These are phyloP conservation scores for Dacryopinax primogenitus DNA, from an alignment of 768 basidiomycete species.

Conservation along the genomic window DNA sequence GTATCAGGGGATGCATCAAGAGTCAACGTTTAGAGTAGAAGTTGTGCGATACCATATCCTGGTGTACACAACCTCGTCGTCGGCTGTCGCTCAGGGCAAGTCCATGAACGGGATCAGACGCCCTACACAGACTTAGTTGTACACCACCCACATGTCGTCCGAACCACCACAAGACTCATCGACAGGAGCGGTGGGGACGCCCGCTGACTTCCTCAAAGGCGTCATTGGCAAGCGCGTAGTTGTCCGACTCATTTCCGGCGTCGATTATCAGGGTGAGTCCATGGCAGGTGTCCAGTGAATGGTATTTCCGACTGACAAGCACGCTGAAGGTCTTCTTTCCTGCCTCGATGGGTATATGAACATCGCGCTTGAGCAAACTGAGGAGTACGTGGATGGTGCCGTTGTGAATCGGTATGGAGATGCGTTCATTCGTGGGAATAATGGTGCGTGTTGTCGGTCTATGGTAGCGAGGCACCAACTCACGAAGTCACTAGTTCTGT, in stretches of 20 bases:
- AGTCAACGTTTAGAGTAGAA: no score
- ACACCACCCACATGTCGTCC: not conserved
- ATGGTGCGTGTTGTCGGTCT: constrained; percentile 40
- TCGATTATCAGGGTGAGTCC: constrained; percentile 76
- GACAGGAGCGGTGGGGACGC: constrained; percentile 51
- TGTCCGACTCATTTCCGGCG: constrained; percentile 79
- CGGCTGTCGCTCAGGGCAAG: not conserved
- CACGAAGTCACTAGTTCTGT: constrained; percentile 40
- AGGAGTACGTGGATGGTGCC: constrained; percentile 82
- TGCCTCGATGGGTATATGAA: constrained; percentile 99
- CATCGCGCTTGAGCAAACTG: constrained; percentile 92
- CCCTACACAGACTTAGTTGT: not conserved
- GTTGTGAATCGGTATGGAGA: constrained; percentile 87
- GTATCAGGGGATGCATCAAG: no score
- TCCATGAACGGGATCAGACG: not conserved
- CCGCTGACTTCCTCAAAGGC: constrained; percentile 85
- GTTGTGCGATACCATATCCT: no score
- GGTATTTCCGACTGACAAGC: constrained; percentile 6
- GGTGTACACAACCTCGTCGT: no score
- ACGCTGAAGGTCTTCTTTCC: constrained; percentile 61
- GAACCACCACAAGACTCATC: constrained; percentile 34
- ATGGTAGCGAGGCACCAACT: not conserved
- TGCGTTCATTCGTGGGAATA: constrained; percentile 89
- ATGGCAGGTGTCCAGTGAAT: not conserved
- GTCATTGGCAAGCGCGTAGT: constrained; percentile 95